These are phyloP conservation scores for Rusavskia elegans DNA, from an alignment of 495 filamentous ascomycete species.

Conservation along the genomic window DNA sequence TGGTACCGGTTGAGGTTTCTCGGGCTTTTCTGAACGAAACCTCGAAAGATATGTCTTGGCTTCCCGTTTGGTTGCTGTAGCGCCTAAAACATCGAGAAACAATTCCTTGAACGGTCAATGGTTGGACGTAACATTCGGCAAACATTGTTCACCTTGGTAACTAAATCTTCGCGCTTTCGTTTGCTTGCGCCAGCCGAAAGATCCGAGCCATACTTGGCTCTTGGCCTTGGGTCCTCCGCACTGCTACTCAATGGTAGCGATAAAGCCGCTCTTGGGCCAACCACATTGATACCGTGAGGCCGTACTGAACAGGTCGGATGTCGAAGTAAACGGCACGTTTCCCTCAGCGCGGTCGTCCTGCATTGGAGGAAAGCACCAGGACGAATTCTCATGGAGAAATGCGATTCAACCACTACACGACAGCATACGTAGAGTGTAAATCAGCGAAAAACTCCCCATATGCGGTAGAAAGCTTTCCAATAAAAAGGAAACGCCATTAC, in stretches of 20 bases:
- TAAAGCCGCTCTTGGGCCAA: too few species aligned
- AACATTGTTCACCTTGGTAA: not conserved
- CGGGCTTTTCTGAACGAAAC: slow-evolving; percentile 36
- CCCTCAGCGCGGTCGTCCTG: not conserved
- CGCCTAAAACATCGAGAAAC: slow-evolving; percentile 64
- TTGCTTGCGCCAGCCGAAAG: slow-evolving; percentile 6
- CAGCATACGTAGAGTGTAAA: not conserved
- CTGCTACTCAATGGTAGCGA: not conserved
- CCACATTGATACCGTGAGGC: too few species aligned
- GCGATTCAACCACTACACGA: too few species aligned
- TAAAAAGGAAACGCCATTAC: too few species aligned
- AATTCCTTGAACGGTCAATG: slow-evolving; percentile 42
- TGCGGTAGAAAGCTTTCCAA: too few species aligned
- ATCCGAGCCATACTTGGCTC: not conserved
- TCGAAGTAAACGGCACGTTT: not conserved
- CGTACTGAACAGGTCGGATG: too few species aligned
- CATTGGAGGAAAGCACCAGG: not conserved
- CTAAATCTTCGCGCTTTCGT: slow-evolving; percentile 2
- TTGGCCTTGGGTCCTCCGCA: not conserved
- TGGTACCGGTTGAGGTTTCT: slow-evolving; percentile 11
- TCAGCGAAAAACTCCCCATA: not conserved
- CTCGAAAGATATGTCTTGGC: slow-evolving; percentile 75
- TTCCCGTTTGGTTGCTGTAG: slow-evolving; percentile 78
- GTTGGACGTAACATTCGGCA: not conserved
- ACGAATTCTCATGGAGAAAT: not conserved